Evolutionary conservation across 768 basidiomycete genomes (phyloP).

Genomic region (Lactarius hengduanensis): DNA sequence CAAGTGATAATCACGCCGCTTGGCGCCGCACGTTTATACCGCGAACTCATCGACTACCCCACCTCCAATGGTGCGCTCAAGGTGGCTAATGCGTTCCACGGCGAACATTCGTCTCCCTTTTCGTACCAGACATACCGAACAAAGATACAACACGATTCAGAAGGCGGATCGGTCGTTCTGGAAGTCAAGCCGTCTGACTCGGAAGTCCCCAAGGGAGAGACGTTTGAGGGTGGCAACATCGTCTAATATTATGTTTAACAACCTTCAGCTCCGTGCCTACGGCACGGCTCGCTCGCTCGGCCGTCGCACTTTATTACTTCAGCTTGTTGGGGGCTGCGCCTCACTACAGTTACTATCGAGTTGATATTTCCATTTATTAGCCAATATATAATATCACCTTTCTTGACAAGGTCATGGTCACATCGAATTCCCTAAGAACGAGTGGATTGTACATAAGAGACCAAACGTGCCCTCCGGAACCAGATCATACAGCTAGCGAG

Average conservation of each 20-base stretch:
- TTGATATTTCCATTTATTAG: no score
- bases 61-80: background rate
- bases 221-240: background rate
- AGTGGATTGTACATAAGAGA: no score
- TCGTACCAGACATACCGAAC: background rate
- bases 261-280: no score
- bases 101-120: background rate
- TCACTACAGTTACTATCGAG: no score
- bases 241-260: conserved; percentile 1
- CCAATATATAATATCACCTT: no score
- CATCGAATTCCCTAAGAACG: no score
- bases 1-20: conserved; percentile 18
- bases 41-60: conserved; percentile 13
- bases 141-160: background rate
- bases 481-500: no score
- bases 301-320: no score
- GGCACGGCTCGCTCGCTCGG: no score
- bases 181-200: background rate
- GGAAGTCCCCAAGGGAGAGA: background rate
- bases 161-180: background rate
- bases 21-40: conserved; percentile 20
- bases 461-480: no score
- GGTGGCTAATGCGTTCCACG: background rate
- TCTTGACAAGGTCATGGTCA: no score
- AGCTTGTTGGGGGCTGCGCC: no score